A percentile compares a stretch with the other conserved stretches of the same genome.
These are phyloP conservation scores for Parasarocladium wereldwijsianum DNA, from an alignment of 2,329 filamentous ascomycete species.

Conservation along the genomic window DNA sequence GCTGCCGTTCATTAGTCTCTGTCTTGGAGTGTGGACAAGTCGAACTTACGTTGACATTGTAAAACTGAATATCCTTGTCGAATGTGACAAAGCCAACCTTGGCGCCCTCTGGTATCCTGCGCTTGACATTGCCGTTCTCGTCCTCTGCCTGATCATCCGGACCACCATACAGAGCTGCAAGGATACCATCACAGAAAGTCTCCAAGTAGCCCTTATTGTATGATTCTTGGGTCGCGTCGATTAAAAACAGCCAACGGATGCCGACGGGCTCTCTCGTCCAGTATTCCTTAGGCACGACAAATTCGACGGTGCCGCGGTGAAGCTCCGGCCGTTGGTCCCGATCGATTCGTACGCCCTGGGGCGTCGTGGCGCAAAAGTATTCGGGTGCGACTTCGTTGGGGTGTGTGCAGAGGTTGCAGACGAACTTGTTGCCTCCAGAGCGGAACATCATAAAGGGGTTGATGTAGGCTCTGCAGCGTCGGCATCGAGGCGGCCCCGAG, in stretches of 20 bases:
- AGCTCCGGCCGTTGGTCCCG: conserved; percentile 80
- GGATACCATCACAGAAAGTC: conserved; percentile 78
- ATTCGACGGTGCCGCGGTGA: conserved; percentile 85
- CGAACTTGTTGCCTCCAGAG: conserved; percentile 86
- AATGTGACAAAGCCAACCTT: conserved; percentile 93
- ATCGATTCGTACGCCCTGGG: conserved; percentile 75
- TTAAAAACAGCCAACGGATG: conserved; percentile 75
- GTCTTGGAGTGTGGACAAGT: not conserved
- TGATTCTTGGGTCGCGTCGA: conserved; percentile 86
- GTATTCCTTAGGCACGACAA: conserved; percentile 94
- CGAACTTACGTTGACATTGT: conserved; percentile 68
- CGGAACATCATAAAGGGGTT: conserved; percentile 99
- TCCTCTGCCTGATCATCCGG: conserved; percentile 30
- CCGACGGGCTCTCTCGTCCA: conserved; percentile 91
- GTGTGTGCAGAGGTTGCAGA: conserved; percentile 96
- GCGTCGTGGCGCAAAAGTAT: conserved; percentile 86
- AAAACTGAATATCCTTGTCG: conserved; percentile 95
- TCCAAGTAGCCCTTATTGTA: conserved; percentile 83
- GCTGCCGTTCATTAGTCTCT: conserved; percentile 24
- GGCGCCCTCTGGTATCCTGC: conserved; percentile 57
- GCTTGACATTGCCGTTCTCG: conserved; percentile 36
- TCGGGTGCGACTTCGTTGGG: conserved; percentile 86
- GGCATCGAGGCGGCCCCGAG: conserved; percentile 74
- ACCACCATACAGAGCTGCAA: conserved; percentile 68
- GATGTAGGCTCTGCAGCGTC: conserved; percentile 88